Conservation (phyloP, 208 protist species). For the Acanthamoeba culbertsoni region DNA sequence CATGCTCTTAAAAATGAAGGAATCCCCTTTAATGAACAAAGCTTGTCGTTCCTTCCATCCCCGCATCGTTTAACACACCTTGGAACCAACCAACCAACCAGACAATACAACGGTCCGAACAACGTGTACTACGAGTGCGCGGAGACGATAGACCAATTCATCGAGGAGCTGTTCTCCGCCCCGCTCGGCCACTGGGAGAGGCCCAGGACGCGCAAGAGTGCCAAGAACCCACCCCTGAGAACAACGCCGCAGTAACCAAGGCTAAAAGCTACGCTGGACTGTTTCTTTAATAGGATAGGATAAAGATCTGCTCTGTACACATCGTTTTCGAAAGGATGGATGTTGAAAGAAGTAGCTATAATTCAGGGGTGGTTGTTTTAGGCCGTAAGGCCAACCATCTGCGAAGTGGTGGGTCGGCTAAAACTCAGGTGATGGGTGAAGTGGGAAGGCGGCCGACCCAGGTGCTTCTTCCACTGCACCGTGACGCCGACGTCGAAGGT, state of each 20-base stretch:
- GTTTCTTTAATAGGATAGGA: too few species aligned
- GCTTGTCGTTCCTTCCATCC: too few species aligned
- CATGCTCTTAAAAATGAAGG: neutral
- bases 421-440: neutral
- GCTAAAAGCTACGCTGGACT: too few species aligned
- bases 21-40: too few species aligned
- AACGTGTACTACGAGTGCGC: slow-evolving; percentile 15
- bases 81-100: neutral
- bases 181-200: neutral
- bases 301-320: too few species aligned
- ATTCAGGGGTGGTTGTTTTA: too few species aligned
- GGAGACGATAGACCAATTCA: neutral
- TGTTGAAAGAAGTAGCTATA: too few species aligned
- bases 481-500: neutral
- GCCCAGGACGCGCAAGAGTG: neutral
- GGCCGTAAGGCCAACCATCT: too few species aligned
- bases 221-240: neutral
- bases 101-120: neutral
- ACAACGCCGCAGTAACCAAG: neutral
- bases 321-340: too few species aligned
- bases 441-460: neutral
- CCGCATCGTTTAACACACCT: too few species aligned
- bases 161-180: neutral
- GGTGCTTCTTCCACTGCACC: neutral
- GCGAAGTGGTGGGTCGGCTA: neutral